Evolutionary conservation across 495 filamentous ascomycete genomes (phyloP), one percentile per base, ranked within the genome.

Genomic region (Hyaloscypha hepaticicola): DNA sequence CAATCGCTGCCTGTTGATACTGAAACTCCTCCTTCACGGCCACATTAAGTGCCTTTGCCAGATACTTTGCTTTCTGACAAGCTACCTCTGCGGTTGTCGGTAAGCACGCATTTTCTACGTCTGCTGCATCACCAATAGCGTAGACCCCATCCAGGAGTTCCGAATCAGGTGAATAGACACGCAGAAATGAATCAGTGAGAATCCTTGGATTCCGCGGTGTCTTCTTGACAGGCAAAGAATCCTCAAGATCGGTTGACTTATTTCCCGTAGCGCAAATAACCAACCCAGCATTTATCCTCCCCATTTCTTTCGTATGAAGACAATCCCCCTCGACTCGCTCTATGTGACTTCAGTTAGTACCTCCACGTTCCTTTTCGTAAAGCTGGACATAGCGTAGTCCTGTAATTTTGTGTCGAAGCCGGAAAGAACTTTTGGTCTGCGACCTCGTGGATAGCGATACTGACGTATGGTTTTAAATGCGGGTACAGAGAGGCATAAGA

Each of bases 81-180:
- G 93, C 90, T 0, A 93, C 92, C 72, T 96, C 93, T 7, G 92
- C 92, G 0, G 93, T 96, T 9, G 90, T 90, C 1, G 92, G 92
- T 14, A 93, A 83, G 0, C 48, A 26, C 26, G 76, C 45, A 50
- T 66, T 66, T 14, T 75, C 74, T 1, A 84, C 73, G 6, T 85
- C 82, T 11, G 90, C 86, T 73, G 90, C 94, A 77, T 96, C 92
- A 21, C 92, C 93, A 3, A 96, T 77, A 0, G 89, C 88, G 70
- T 85, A 96, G 34, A 94, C 90, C 69, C 88, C 81, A 2, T 81
- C 72, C 25, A 67, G 12, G 3, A 53, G 27, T 12, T 62, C 28
- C 19, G 34, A 53, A 19, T 63, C 33, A 12, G 26, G 14, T 22
- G 55, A 41, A 24, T 71, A 61, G 34, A 74, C 72, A 6, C 69